Conservation (phyloP, 2,329 filamentous ascomycete genomes). For the Arthrobotrys conoides region DNA sequence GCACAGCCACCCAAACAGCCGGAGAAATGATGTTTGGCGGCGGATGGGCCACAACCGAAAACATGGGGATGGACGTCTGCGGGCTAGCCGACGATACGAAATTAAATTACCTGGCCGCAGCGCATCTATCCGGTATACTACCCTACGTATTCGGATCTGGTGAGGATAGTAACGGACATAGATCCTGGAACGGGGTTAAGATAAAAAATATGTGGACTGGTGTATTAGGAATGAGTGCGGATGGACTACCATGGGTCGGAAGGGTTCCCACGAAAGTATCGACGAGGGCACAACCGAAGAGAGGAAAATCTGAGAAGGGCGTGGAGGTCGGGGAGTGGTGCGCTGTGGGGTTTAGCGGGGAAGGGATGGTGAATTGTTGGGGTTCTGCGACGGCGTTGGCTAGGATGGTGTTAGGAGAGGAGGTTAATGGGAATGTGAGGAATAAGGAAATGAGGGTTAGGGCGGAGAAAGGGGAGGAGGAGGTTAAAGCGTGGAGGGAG, state of each 20-base stretch:
- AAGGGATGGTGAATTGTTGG: slow-evolving; percentile 73
- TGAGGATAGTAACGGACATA: slow-evolving; percentile 60
- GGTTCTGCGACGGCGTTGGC: slow-evolving; percentile 70
- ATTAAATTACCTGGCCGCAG: slow-evolving; percentile 67
- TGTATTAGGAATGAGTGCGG: slow-evolving; percentile 70
- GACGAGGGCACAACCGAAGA: slow-evolving; percentile 50
- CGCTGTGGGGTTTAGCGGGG: slow-evolving; percentile 71
- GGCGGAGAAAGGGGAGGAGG: slow-evolving; percentile 43
- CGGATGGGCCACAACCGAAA: slow-evolving; percentile 69
- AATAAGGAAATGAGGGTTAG: slow-evolving; percentile 41
- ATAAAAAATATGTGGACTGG: slow-evolving; percentile 71
- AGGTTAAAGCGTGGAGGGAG: slow-evolving; percentile 54
- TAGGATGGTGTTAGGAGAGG: slow-evolving; percentile 67
- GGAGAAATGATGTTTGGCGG: slow-evolving; percentile 73
- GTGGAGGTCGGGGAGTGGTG: slow-evolving; percentile 69
- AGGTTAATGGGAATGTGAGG: slow-evolving; percentile 28
- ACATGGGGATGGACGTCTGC: slow-evolving; percentile 69
- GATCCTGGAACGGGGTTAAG: slow-evolving; percentile 52
- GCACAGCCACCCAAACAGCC: slow-evolving; percentile 41
- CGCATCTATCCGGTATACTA: slow-evolving; percentile 68
- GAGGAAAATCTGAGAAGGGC: slow-evolving; percentile 37
- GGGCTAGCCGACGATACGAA: slow-evolving; percentile 70
- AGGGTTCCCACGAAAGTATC: slow-evolving; percentile 66
- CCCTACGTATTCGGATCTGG: slow-evolving; percentile 67
- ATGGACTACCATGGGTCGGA: slow-evolving; percentile 71